Percentiles rank a stretch among this genome's conserved stretches.
Conservation (phyloP, 2,329 filamentous ascomycete species). For the Teratosphaeria pseudoeucalypti region DNA sequence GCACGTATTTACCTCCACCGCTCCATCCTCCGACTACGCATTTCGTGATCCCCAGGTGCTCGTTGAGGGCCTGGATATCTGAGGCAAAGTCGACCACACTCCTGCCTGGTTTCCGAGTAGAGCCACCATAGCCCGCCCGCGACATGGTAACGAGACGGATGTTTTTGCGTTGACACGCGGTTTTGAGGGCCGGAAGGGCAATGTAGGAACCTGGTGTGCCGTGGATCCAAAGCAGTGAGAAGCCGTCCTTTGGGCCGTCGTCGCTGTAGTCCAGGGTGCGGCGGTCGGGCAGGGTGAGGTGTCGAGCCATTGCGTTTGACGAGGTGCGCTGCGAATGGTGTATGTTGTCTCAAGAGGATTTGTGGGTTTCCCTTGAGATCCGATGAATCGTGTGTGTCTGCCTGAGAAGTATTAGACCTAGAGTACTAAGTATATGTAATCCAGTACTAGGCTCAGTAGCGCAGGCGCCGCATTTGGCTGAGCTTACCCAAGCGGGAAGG, state of each 20-base stretch:
- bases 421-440: not conserved
- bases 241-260: constrained; percentile 3
- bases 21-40: constrained; percentile 12
- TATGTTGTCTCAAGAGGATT: not conserved
- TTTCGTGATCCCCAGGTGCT: constrained; percentile 7
- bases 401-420: not conserved
- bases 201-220: constrained; percentile 7
- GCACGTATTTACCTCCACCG: constrained; percentile 8
- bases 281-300: constrained; percentile 7
- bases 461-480: not conserved
- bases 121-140: constrained; percentile 10
- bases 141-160: constrained; percentile 8
- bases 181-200: not conserved
- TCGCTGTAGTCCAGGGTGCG: constrained; percentile 7
- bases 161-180: constrained; percentile 6
- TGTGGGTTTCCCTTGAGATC: not conserved
- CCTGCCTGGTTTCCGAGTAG: constrained; percentile 6
- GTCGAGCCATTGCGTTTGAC: constrained; percentile 2
- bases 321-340: too few relatives aligned
- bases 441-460: not conserved
- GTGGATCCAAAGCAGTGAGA: constrained; percentile 8
- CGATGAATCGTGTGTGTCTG: not conserved
- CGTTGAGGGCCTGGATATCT: constrained; percentile 6
- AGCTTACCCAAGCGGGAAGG: not conserved
- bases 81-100: constrained; percentile 5